Base-by-base conservation (phyloP, 148 eudicot species). In the Cornus suecica region DNA sequence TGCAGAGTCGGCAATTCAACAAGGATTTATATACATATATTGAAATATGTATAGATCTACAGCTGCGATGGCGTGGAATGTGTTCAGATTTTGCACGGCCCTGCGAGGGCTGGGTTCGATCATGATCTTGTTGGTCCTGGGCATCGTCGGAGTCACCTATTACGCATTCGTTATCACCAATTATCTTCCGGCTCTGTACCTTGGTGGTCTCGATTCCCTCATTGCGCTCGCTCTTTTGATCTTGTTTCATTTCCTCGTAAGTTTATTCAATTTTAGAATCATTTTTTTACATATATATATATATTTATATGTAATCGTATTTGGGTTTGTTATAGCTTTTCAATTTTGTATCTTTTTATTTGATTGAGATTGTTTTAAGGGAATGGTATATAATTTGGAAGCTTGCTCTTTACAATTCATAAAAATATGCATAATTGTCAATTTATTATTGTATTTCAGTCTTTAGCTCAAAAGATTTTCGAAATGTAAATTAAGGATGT, bases 61-160 rank as follows among this genome's bases (percentile, higher is more conserved):
- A 23, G 79, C 90, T 34, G 89, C 87, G 73, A 95, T 95, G 99
- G 98, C 98, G 61, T 95, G 97, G 98, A 93, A 95, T 78, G 97
- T 95, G 60, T 95, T 95, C 92, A 90, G 78, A 63, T 95, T 95
- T 75, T 95, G 99, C 24, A 91, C 98, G 65, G 98, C 98, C 14
- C 71, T 95, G 8, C 74, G 89, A 48, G 99, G 97, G 29, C 84
- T 95, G 28, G 99, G 99, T 3, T 95, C 99, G 74, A 88, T 95
- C 84, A 95, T 95, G 99, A 93, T 95, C 77, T 72, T 95, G 79
- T 48, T 95, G 68, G 99, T 95, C 10, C 80, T 93, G 8, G 97
- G 92, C 34, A 84, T 95, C 56, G 94, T 95, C 11, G 99, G 97
- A 69, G 90, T 95, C 64, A 88, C 94, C 26, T 95, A 95, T 83